A percentile compares a stretch with the other conserved stretches of the same genome.
These are phyloP conservation scores for Cymbidium sinense DNA, from an alignment of 106 monocot species.

Conservation along the genomic window DNA sequence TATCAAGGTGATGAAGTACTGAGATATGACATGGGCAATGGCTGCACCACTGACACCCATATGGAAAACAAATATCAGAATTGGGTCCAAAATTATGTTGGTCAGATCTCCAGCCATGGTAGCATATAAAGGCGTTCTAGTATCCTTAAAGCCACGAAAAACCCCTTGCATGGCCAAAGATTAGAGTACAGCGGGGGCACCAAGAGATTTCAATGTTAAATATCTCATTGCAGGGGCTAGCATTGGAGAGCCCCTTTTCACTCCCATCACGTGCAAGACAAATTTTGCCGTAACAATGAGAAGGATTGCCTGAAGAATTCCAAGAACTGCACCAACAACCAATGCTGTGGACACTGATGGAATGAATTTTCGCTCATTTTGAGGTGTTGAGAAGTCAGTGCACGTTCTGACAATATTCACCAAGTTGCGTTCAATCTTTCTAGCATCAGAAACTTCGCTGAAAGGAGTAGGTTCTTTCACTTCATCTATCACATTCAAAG, in stretches of 20 bases:
- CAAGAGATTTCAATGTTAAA: conserved; percentile 47
- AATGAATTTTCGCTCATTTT: conserved; percentile 36
- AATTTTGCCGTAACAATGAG: conserved; percentile 49
- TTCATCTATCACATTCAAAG: no score
- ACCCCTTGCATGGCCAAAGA: conserved; percentile 70
- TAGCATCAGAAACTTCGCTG: conserved; percentile 16
- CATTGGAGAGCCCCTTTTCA: conserved; percentile 65
- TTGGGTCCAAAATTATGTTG: conserved; percentile 76
- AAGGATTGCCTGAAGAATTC: conserved; percentile 54
- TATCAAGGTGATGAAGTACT: conserved; percentile 81
- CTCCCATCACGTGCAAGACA: conserved; percentile 63
- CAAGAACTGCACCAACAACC: conserved; percentile 57
- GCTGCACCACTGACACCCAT: conserved; percentile 70
- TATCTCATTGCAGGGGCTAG: conserved; percentile 38
- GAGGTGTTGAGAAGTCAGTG: neutral
- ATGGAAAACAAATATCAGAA: conserved; percentile 60
- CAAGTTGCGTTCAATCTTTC: neutral
- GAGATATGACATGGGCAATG: conserved; percentile 80
- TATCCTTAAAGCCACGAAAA: conserved; percentile 66
- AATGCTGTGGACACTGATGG: conserved; percentile 82
- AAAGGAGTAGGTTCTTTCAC: no score
- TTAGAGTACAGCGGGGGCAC: conserved; percentile 61
- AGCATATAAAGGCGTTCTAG: conserved; percentile 58
- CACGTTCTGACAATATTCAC: neutral
- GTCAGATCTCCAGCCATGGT: conserved; percentile 62